Evolutionary conservation across 2,329 filamentous ascomycete genomes (phyloP).

Genomic region (Verticillium klebahnii): DNA sequence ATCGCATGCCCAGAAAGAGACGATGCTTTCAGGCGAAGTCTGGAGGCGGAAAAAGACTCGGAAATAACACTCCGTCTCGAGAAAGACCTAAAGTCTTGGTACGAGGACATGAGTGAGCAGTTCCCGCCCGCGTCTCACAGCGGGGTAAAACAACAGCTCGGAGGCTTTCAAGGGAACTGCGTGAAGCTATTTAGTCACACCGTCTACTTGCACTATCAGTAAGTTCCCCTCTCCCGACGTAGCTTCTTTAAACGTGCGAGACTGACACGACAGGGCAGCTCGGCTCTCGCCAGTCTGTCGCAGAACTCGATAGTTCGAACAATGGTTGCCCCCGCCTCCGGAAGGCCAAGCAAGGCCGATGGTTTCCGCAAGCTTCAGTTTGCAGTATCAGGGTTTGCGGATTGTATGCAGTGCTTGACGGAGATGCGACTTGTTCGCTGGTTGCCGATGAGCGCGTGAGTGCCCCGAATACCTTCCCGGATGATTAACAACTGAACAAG

Average conservation of each 20-base stretch:
- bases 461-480: conserved; percentile 25
- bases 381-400: conserved; percentile 36
- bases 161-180: conserved; percentile 32
- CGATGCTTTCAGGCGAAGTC: conserved; percentile 30
- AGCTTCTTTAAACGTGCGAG: neutral
- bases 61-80: conserved; percentile 29
- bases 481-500: conserved; percentile 25
- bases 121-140: conserved; percentile 27
- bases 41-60: conserved; percentile 22
- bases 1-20: conserved; percentile 38
- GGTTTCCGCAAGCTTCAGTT: conserved; percentile 38
- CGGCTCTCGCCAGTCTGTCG: conserved; percentile 40
- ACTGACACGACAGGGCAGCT: conserved; percentile 27
- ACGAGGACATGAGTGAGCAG: conserved; percentile 28
- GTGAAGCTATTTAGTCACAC: conserved; percentile 40
- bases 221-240: conserved; percentile 14
- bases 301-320: conserved; percentile 26
- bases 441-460: conserved; percentile 40
- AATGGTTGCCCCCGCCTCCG: conserved; percentile 27
- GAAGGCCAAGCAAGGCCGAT: conserved; percentile 31
- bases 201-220: conserved; percentile 50
- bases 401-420: conserved; percentile 41
- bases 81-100: conserved; percentile 31
- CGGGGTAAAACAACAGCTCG: conserved; percentile 16
- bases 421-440: conserved; percentile 38